phyloP scores from a whole-genome alignment of 352 stramenopile genomes.

The Thalassiosira hispida region DNA sequence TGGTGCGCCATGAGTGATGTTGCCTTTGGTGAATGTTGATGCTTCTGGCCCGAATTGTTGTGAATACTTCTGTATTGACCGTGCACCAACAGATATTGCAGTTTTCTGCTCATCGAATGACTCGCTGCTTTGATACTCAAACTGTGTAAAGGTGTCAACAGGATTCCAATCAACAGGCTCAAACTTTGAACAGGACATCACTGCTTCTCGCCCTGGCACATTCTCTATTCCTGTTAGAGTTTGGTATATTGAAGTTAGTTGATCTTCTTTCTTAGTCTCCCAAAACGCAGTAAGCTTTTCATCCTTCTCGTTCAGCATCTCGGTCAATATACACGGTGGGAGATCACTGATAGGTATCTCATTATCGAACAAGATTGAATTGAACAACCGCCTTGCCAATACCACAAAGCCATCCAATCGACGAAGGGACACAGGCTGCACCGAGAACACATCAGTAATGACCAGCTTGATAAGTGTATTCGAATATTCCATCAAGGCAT shows the following conservation, averaged over 20 bases:
- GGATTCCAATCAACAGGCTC: conserved; percentile 27
- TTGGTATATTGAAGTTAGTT: conserved; percentile 18
- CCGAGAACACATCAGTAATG: conserved; percentile 21
- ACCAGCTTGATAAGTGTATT: conserved; percentile 12
- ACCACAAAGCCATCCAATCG: conserved; percentile 36
- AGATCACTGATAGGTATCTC: conserved; percentile 22
- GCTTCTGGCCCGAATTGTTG: conserved; percentile 2
- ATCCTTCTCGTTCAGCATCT: conserved; percentile 3
- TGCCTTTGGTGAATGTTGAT: conserved; percentile 25
- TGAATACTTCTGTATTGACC: conserved; percentile 40
- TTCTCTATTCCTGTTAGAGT: not conserved
- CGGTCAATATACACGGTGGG: conserved; percentile 23
- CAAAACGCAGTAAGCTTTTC: conserved; percentile 12
- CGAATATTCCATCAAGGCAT: not conserved
- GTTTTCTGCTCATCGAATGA: conserved; percentile 45
- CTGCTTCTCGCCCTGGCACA: conserved; percentile 5
- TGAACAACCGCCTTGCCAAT: conserved; percentile 15
- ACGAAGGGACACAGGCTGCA: conserved; percentile 35
- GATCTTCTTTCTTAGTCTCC: conserved; percentile 1
- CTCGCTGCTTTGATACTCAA: conserved; percentile 8
- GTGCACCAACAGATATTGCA: conserved; percentile 10
- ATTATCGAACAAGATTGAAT: conserved; percentile 14
- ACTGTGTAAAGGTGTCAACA: conserved; percentile 5
- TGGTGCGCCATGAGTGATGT: conserved; percentile 32
- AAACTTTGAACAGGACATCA: conserved; percentile 8